Conservation (phyloP, 2,329 filamentous ascomycete species). For the Exophiala sideris region DNA sequence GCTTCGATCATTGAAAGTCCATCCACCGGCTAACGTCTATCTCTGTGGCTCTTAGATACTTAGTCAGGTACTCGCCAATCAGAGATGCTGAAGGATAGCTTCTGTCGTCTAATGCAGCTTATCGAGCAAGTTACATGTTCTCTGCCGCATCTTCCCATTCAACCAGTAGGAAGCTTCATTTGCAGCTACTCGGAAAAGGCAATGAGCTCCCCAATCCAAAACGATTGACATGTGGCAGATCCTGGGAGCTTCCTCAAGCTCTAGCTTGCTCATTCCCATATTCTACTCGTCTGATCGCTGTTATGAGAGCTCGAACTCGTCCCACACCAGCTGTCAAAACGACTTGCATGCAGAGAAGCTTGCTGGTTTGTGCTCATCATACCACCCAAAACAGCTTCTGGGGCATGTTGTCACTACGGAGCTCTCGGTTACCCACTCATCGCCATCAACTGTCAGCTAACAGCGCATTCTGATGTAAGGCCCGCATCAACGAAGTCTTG, state of each 20-base stretch:
- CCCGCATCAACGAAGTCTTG: neutral
- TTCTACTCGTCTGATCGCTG: neutral
- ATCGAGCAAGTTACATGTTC: neutral
- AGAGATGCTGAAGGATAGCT: no score
- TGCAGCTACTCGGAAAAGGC: slow-evolving; percentile 1
- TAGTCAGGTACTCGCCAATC: slow-evolving; percentile 21
- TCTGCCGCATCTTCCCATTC: slow-evolving; percentile 5
- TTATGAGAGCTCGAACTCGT: slow-evolving; percentile 10
- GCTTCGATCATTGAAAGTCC: slow-evolving; percentile 16
- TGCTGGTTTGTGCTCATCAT: neutral
- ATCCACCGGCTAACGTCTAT: slow-evolving; percentile 2
- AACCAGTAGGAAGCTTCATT: slow-evolving; percentile 10
- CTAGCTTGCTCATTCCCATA: no score
- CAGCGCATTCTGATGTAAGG: slow-evolving; percentile 2
- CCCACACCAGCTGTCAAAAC: slow-evolving; percentile 13
- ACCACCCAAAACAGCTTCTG: slow-evolving; percentile 3
- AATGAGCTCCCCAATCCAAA: no score
- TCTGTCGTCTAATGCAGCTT: no score
- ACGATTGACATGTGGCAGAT: neutral
- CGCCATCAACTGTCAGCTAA: neutral
- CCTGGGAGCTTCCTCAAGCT: neutral
- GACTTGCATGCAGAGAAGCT: slow-evolving; percentile 8
- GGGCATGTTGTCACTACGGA: slow-evolving; percentile 4
- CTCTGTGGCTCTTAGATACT: neutral
- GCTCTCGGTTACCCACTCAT: slow-evolving; percentile 7